These are phyloP conservation scores for Geum urbanum DNA, from an alignment of 306 rosid species.

Conservation along the genomic window DNA sequence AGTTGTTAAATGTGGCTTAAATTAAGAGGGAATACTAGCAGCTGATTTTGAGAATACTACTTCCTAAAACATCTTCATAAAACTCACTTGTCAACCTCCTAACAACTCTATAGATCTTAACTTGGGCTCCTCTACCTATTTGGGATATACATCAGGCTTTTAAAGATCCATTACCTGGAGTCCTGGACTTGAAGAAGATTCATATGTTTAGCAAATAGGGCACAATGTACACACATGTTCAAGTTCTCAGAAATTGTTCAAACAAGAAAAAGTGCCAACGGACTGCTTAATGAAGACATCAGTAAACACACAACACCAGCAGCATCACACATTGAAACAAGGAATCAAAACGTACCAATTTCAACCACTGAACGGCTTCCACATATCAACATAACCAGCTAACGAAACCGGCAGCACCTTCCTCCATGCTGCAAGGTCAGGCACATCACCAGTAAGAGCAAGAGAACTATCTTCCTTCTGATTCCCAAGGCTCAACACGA, in stretches of 20 bases:
- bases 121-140: neutral
- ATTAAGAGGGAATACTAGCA: neutral
- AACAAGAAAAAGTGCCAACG: neutral
- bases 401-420: slow-evolving; percentile 42
- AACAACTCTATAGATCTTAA: neutral
- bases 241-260: neutral
- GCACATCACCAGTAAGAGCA: slow-evolving; percentile 76
- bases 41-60: neutral
- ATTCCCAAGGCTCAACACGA: slow-evolving; percentile 59
- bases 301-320: neutral
- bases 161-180: neutral
- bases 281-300: neutral
- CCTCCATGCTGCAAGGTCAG: slow-evolving; percentile 53
- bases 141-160: neutral
- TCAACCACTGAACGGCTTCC: slow-evolving; percentile 36
- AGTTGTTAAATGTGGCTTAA: neutral
- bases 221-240: neutral
- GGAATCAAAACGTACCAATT: slow-evolving; percentile 17
- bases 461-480: slow-evolving; percentile 71
- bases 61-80: too few species aligned
- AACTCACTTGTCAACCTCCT: neutral
- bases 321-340: neutral
- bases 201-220: neutral
- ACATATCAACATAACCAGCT: slow-evolving; percentile 41
- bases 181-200: neutral